Evolutionary conservation across 345 rosid species (phyloP).

Genomic region (Gossypium arboreum): DNA sequence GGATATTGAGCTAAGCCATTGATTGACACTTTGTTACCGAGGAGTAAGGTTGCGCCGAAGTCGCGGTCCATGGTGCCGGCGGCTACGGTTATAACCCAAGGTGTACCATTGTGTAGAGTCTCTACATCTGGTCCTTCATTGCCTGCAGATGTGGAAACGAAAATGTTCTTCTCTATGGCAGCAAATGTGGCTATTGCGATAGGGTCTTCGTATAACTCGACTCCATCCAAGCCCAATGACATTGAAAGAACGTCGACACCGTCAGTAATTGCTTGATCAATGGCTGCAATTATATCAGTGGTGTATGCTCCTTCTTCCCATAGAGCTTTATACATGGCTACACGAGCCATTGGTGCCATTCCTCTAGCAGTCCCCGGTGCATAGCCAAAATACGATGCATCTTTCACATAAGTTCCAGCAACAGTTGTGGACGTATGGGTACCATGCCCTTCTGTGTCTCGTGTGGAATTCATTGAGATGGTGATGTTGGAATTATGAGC

Average conservation of each 20-base stretch:
- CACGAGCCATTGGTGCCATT: background rate
- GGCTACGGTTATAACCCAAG: background rate
- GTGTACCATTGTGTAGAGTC: background rate
- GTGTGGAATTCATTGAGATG: background rate
- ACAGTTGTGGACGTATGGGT: background rate
- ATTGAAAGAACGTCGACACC: conserved; percentile 1
- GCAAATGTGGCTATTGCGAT: background rate
- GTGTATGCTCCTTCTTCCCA: conserved; percentile 1
- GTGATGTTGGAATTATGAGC: background rate
- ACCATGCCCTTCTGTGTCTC: background rate
- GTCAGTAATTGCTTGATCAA: background rate
- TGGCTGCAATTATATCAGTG: background rate
- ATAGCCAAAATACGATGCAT: background rate
- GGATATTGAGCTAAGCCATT: background rate
- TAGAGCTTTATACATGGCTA: background rate
- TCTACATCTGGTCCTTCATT: background rate
- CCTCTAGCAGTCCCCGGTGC: background rate
- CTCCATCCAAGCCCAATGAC: background rate
- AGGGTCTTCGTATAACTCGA: background rate
- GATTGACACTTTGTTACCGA: background rate
- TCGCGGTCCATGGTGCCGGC: background rate
- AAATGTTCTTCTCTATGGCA: background rate
- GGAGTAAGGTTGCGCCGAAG: background rate
- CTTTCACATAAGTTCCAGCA: background rate
- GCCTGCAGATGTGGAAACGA: background rate